Evolutionary conservation across 352 stramenopile genomes (phyloP).

Genomic region (Thraustotheca clavata): DNA sequence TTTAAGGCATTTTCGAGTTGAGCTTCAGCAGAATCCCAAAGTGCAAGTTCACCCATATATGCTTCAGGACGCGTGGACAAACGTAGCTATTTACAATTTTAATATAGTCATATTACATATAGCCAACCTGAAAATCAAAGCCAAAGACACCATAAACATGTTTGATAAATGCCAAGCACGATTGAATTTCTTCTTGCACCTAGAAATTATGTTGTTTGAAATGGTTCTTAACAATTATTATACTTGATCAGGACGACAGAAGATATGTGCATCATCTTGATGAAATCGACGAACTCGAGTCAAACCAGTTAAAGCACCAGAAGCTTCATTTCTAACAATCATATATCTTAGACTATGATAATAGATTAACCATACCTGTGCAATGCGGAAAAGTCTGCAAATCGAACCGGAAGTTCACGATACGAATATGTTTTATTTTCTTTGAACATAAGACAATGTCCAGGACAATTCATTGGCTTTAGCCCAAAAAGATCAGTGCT

Average conservation of each 20-base stretch:
- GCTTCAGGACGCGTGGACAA: slow-evolving; percentile 94
- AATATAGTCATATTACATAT: slow-evolving; percentile 27
- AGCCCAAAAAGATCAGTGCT: slow-evolving; percentile 93
- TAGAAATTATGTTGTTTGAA: slow-evolving; percentile 24
- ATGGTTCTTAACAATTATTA: neutral
- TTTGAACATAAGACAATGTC: slow-evolving; percentile 96
- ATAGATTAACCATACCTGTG: slow-evolving; percentile 40
- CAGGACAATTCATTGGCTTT: slow-evolving; percentile 99
- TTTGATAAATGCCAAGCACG: slow-evolving; percentile 91
- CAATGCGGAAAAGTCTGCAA: slow-evolving; percentile 93
- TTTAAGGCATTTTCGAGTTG: slow-evolving; percentile 57
- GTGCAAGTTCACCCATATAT: slow-evolving; percentile 88
- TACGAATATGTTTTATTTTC: slow-evolving; percentile 92
- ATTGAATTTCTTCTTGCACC: slow-evolving; percentile 93
- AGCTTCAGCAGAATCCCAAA: slow-evolving; percentile 89
- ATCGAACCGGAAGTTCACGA: slow-evolving; percentile 90
- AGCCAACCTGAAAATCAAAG: slow-evolving; percentile 91
- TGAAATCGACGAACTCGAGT: slow-evolving; percentile 97
- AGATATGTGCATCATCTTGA: slow-evolving; percentile 98
- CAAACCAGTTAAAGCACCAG: slow-evolving; percentile 92
- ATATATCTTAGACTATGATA: slow-evolving; percentile 1
- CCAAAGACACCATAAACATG: slow-evolving; percentile 92
- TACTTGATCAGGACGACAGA: slow-evolving; percentile 86
- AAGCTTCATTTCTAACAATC: slow-evolving; percentile 84
- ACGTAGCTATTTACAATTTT: slow-evolving; percentile 28